phyloP scores from a whole-genome alignment of 768 basidiomycete genomes.

The Sarcodon aspratus region DNA sequence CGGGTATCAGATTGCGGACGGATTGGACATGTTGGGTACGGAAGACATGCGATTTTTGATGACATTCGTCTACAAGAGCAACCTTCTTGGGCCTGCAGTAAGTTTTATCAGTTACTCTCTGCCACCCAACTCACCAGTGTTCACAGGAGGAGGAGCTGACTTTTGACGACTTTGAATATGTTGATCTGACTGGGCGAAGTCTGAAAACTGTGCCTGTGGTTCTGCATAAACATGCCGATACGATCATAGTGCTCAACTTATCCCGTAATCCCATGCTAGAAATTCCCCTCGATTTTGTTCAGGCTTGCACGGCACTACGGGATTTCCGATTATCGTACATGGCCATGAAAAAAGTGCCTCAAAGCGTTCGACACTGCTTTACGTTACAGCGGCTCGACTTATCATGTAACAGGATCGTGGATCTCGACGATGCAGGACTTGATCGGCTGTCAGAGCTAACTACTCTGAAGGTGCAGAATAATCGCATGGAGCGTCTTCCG shows the following conservation, averaged over 20 bases:
- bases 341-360: slow-evolving; percentile 91
- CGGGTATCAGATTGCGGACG: slow-evolving; percentile 77
- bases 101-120: slow-evolving; percentile 15
- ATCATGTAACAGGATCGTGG: slow-evolving; percentile 83
- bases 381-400: slow-evolving; percentile 77
- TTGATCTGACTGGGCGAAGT: slow-evolving; percentile 74
- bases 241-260: slow-evolving; percentile 76
- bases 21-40: slow-evolving; percentile 61
- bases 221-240: slow-evolving; percentile 74
- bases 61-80: slow-evolving; percentile 83
- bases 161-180: slow-evolving; percentile 59
- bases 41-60: slow-evolving; percentile 79
- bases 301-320: slow-evolving; percentile 71
- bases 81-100: slow-evolving; percentile 52
- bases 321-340: slow-evolving; percentile 84
- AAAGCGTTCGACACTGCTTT: slow-evolving; percentile 62
- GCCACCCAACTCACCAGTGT: background rate
- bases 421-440: slow-evolving; percentile 78
- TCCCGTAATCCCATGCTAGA: slow-evolving; percentile 95
- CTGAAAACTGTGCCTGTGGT: slow-evolving; percentile 83
- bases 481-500: slow-evolving; percentile 79
- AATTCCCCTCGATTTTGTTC: slow-evolving; percentile 93
- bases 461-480: slow-evolving; percentile 76
- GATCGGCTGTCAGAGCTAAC: slow-evolving; percentile 64
- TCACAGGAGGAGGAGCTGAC: slow-evolving; percentile 61